Evolutionary conservation across 768 basidiomycete species (phyloP), one percentile per base, ranked within the genome.

Genomic region (Boletus barrowsii): DNA sequence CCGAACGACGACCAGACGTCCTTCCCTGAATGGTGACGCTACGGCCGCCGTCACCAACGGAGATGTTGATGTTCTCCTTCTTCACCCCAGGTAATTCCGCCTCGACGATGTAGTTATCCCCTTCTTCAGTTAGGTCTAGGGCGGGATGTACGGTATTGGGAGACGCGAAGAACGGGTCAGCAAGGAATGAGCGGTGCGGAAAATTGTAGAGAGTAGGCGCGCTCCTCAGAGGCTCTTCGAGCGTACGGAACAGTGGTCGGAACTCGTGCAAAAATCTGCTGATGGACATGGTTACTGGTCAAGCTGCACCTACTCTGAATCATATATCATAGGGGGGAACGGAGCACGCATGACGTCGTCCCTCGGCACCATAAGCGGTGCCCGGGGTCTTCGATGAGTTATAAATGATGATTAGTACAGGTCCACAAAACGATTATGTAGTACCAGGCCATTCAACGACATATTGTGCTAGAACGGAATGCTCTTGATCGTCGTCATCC

Each of bases 401-500:
- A 29, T 29, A 29, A 26, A 29, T 29, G 26, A 29, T 9, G 26
- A 29, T 8, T 29, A 26, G 22, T 22, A 22, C 22, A 22, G 9
- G 26, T 26, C 26, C 26, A 26, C 6, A 26, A 20, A 10, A 22
- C 11, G 29, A 15, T 54, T 44, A 54, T 52, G 68, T 44, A 22
- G 68, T 44, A 22, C 79, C 78, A 33, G 89, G 89, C 81, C 86
- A 90, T 67, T 90, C 90, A 29, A 93, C 89, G 9, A 93, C 90
- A 79, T 79, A 84, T 48, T 87, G 83, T 1, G 88, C 87, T n/a
- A 80, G 73, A 22, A 93, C 88, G 35, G 77, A 62, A 62, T 91
- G 88, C 55, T 88, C 86, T 68, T 88, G 88, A 62, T 90, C 86
- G 58, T 91, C 90, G 58, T 93, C 91, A 59, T 93, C 91, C 67